A percentile compares a stretch with the other conserved stretches of the same genome.
Conservation (phyloP, 495 filamentous ascomycete species). For the Daldinia childiae region DNA sequence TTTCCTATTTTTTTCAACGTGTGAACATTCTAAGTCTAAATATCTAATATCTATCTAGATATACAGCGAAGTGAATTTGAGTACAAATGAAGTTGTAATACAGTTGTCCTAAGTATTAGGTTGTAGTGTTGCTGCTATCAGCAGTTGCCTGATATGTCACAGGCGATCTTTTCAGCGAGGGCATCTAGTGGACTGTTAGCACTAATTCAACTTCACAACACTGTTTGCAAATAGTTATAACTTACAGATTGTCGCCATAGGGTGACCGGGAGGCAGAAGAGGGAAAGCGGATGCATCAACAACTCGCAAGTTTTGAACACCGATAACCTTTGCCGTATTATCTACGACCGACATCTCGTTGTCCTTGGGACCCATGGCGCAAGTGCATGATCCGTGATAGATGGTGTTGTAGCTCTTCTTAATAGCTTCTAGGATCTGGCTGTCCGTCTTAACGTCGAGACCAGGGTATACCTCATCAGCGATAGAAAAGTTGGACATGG, state of each 20-base stretch:
- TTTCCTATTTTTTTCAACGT: not conserved
- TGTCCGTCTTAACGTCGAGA: not conserved
- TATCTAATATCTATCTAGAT: not conserved
- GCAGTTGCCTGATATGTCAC: slow-evolving; percentile 38
- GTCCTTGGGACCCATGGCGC: slow-evolving; percentile 63
- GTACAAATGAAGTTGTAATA: not conserved
- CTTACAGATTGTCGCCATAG: slow-evolving; percentile 56
- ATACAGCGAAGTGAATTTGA: not conserved
- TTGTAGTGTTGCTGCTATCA: slow-evolving; percentile 2
- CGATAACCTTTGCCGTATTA: slow-evolving; percentile 58
- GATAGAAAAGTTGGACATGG: slow-evolving; percentile 42
- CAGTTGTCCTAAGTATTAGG: not conserved
- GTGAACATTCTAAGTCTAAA: not conserved
- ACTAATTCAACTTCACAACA: not conserved
- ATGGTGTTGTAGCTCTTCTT: slow-evolving; percentile 51
- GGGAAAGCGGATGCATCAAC: slow-evolving; percentile 69
- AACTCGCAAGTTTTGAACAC: slow-evolving; percentile 62
- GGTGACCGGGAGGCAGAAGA: slow-evolving; percentile 66
- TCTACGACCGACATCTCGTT: slow-evolving; percentile 62
- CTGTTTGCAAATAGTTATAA: not conserved
- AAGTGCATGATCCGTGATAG: slow-evolving; percentile 63
- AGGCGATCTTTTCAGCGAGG: slow-evolving; percentile 55
- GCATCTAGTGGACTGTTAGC: slow-evolving; percentile 37
- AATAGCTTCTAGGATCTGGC: slow-evolving; percentile 59
- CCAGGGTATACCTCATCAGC: slow-evolving; percentile 57